Evolutionary conservation across 208 protist species (phyloP), one percentile per base, ranked within the genome.

Genomic region (Trypanosoma caninum): DNA sequence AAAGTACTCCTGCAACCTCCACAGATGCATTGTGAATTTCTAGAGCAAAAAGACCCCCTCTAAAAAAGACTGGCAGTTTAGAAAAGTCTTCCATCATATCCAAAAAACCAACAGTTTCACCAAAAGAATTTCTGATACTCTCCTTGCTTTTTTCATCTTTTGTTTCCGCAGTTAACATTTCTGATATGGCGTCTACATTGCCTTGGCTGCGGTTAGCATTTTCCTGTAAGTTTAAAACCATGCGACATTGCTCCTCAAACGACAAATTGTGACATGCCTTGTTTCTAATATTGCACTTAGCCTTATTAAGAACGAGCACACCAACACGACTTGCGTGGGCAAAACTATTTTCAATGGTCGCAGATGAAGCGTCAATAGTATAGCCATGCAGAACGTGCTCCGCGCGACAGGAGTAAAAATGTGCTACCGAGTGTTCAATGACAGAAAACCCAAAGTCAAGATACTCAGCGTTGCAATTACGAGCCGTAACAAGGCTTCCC

Each of bases 401-500:
- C 2, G 80, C 66, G 71, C 84, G 82, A 61, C 87, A 93, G 38
- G 61, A 65, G 35, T 81, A 80, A 52, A 93, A 65, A 41, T 89
- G 74, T 7, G 78, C 74, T 27, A 88, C 80, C 16, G 86, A 93
- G 68, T 89, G 77, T 0, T 82, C 75, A 62, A 87, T 86, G 27
- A 81, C 76, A 31, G 77, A 84, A 59, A 86, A 87, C 16, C 74
- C 79, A 65, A 93, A 93, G 69, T 86, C 89, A 13, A 93, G 61
- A 51, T 80, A 51, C 33, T 55, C 57, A n/a, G 72, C 72, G 5
- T 59, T 38, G 64, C 80, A 87, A 71, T 75, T 42, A n/a, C 73
- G 72, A 3, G 70, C 82, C 3, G 78, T 84, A 33, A 89, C 65
- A n/a, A 78, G 61, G 38, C 79, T 82, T 14, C 80, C 82, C 13